Percentiles rank a stretch among this genome's conserved stretches.
phyloP scores from a whole-genome alignment of 2,329 filamentous ascomycete genomes.

The Neoscytalidium dimidiatum region DNA sequence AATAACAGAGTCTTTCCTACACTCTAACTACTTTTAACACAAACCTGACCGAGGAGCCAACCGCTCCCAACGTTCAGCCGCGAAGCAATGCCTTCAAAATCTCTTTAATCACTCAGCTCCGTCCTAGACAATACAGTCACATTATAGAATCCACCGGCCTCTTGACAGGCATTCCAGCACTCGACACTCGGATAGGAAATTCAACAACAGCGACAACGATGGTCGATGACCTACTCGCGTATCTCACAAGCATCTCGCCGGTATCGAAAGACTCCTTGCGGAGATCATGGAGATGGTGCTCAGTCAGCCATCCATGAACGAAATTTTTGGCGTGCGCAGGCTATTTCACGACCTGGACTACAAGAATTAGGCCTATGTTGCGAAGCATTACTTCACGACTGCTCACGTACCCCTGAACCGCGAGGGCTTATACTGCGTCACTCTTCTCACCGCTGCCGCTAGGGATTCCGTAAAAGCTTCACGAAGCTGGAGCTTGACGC shows the following conservation, averaged over 20 bases:
- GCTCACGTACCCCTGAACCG: not conserved
- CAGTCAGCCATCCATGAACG: not conserved
- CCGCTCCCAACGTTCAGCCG: too few relatives aligned
- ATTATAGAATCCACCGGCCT: not conserved
- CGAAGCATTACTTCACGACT: not conserved
- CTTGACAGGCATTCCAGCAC: not conserved
- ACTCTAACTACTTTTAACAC: too few relatives aligned
- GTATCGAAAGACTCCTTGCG: not conserved
- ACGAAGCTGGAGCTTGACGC: not conserved
- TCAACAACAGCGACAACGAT: not conserved
- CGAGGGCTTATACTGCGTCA: not conserved
- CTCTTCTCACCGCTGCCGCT: not conserved
- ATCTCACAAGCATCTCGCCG: not conserved
- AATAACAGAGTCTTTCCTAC: too few relatives aligned
- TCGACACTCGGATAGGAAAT: too few relatives aligned
- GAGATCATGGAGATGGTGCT: not conserved
- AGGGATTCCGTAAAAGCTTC: not conserved
- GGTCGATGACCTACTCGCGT: not conserved
- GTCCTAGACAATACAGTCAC: not conserved
- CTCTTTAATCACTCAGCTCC: too few relatives aligned
- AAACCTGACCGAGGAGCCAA: too few relatives aligned
- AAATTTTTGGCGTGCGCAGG: not conserved
- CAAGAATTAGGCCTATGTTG: not conserved
- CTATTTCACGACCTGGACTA: not conserved
- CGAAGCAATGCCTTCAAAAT: too few relatives aligned